Conservation (phyloP, 169 alveolate species). For the Eimeria brunetti region DNA sequence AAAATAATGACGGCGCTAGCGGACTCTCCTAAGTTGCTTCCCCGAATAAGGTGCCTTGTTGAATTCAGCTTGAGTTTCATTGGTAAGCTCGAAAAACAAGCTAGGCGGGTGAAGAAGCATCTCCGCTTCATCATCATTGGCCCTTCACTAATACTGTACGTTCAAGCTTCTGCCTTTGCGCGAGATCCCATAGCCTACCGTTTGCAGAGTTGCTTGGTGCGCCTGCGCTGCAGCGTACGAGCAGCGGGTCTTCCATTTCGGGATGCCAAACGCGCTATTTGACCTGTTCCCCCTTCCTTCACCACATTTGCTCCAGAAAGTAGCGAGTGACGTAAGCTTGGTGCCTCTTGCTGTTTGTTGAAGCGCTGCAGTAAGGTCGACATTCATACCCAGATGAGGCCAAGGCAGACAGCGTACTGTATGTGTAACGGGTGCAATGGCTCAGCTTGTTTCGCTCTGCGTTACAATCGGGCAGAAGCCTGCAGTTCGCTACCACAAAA, state of each 20-base stretch:
- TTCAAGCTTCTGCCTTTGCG: background rate
- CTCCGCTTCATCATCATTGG: background rate
- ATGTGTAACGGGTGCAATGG: background rate
- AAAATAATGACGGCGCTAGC: conserved; percentile 56
- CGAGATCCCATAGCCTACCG: background rate
- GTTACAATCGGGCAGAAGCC: conserved; percentile 74
- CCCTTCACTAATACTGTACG: too few relatives aligned
- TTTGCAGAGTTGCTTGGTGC: background rate
- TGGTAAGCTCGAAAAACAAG: conserved; percentile 20
- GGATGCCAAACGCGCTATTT: conserved; percentile 46
- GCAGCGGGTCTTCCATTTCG: conserved; percentile 78
- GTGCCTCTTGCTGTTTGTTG: background rate
- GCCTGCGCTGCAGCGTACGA: conserved; percentile 74
- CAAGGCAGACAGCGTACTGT: background rate
- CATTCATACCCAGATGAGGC: background rate
- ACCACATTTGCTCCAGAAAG: conserved; percentile 46
- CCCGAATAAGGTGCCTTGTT: conserved; percentile 72
- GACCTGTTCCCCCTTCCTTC: conserved; percentile 71
- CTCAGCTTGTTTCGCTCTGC: conserved; percentile 77
- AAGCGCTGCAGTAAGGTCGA: background rate
- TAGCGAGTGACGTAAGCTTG: conserved; percentile 64
- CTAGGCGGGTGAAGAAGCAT: background rate
- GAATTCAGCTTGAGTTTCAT: conserved; percentile 78
- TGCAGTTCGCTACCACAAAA: conserved; percentile 78
- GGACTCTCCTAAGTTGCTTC: conserved; percentile 63